Conservation (phyloP, 768 basidiomycete genomes). For the Phylloporus rhodoxanthus region DNA sequence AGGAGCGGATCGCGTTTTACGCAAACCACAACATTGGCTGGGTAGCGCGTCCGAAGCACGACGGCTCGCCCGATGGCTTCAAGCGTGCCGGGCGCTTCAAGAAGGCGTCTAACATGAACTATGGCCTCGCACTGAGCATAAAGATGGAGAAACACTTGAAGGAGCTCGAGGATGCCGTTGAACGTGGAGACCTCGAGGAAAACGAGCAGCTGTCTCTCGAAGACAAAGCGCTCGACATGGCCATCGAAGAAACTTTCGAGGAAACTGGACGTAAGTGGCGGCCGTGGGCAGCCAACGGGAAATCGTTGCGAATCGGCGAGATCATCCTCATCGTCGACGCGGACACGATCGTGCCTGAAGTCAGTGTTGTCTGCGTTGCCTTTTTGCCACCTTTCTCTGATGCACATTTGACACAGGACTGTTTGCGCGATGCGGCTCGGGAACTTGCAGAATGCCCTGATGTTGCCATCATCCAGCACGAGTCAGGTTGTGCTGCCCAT, state of each 20-base stretch:
- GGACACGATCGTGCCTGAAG: conserved; percentile 82
- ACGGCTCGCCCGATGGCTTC: conserved; percentile 19
- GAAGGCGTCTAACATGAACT: conserved; percentile 92
- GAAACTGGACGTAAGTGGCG: conserved; percentile 53
- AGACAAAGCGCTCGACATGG: conserved; percentile 64
- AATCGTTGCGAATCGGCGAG: conserved; percentile 69
- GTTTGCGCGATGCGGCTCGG: conserved; percentile 83
- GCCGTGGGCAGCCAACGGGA: conserved; percentile 76
- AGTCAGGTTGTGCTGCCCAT: conserved; percentile 47
- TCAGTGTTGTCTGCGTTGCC: conserved; percentile 4
- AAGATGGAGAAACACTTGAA: conserved; percentile 34
- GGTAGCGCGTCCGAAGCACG: conserved; percentile 53
- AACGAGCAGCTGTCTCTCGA: conserved; percentile 43
- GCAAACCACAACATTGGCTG: conserved; percentile 53
- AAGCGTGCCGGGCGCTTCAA: conserved; percentile 75
- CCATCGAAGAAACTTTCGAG: conserved; percentile 67
- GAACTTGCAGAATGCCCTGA: conserved; percentile 80
- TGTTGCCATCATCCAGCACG: conserved; percentile 89
- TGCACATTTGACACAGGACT: conserved; percentile 26
- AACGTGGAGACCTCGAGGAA: conserved; percentile 37
- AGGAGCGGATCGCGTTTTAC: conserved; percentile 47
- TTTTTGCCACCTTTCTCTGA: neutral
- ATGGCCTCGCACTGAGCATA: conserved; percentile 46
- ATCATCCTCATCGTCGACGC: conserved; percentile 83
- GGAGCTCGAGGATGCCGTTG: conserved; percentile 42